Conservation (phyloP, 768 basidiomycete species). For the Scleroderma bovista region DNA sequence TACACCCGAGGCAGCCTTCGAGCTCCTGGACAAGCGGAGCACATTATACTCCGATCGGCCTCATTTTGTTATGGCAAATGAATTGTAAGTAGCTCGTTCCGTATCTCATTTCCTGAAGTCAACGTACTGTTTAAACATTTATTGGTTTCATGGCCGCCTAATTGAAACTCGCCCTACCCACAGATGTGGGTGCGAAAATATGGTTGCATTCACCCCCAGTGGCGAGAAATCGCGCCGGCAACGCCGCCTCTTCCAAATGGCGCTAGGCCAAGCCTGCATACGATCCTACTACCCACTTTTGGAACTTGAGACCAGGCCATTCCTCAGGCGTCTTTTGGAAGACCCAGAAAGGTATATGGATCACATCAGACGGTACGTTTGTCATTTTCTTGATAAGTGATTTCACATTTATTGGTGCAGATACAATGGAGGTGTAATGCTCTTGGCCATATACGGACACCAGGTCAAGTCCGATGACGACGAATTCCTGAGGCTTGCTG, state of each 20-base stretch:
- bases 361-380: constrained; percentile 31
- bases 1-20: constrained; percentile 50
- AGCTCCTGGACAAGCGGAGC: constrained; percentile 66
- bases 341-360: constrained; percentile 31
- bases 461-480: constrained; percentile 36
- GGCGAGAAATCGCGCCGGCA: constrained; percentile 59
- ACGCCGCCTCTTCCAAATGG: constrained; percentile 61
- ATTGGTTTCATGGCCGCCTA: too few relatives aligned
- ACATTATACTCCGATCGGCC: constrained; percentile 75
- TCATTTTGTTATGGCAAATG: constrained; percentile 60
- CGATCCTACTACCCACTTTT: constrained; percentile 55
- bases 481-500: constrained; percentile 35
- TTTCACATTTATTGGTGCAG: constrained; percentile 35
- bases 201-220: constrained; percentile 67
- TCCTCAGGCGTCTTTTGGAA: constrained; percentile 51
- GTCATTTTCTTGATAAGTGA: too few relatives aligned
- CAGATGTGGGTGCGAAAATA: constrained; percentile 59
- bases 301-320: constrained; percentile 48
- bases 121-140: constrained; percentile 1
- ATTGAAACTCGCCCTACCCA: too few relatives aligned
- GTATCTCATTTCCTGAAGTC: neutral
- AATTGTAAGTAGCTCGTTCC: constrained; percentile 45
- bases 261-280: constrained; percentile 49
- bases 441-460: constrained; percentile 63
- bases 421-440: constrained; percentile 48